Evolutionary conservation across 176 grass and related monocot species (phyloP).

Genomic region (Musa beccarii): DNA sequence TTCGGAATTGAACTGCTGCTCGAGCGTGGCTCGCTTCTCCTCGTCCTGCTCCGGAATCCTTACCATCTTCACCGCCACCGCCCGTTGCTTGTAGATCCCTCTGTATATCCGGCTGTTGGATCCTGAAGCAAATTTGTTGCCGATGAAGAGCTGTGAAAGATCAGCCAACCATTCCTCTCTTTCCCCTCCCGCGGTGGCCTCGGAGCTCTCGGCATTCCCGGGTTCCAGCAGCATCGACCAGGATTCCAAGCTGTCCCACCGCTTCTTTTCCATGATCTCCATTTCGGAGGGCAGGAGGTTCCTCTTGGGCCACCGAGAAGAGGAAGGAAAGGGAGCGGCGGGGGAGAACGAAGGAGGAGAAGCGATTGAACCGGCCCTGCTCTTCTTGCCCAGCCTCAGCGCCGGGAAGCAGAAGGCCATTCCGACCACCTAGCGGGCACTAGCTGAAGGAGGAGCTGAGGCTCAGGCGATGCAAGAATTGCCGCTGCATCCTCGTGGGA

Average conservation of each 20-base stretch:
- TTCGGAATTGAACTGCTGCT: constrained; percentile 96
- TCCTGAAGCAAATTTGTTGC: constrained; percentile 93
- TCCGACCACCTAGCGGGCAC: not conserved
- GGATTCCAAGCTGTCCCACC: constrained; percentile 98
- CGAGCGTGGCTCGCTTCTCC: constrained; percentile 41
- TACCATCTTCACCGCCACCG: constrained; percentile 90
- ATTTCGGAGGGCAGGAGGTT: constrained; percentile 30
- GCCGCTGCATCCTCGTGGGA: not conserved
- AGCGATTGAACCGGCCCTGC: constrained; percentile 5
- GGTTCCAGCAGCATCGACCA: constrained; percentile 92
- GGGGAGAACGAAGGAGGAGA: not conserved
- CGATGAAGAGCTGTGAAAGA: constrained; percentile 90
- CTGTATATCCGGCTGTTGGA: constrained; percentile 95
- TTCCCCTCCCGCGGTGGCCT: constrained; percentile 17
- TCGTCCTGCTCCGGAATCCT: constrained; percentile 95
- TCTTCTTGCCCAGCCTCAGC: constrained; percentile 31
- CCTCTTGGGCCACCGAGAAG: constrained; percentile 20
- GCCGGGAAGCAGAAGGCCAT: constrained; percentile 62
- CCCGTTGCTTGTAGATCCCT: constrained; percentile 89
- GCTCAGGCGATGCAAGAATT: not conserved
- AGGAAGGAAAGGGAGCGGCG: constrained; percentile 18
- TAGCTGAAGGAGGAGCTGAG: constrained; percentile 4
- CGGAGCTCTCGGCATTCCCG: constrained; percentile 24
- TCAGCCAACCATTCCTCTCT: constrained; percentile 97
- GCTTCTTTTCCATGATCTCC: constrained; percentile 97